These are phyloP conservation scores for Ettlia oleoabundans DNA, from an alignment of 139 green algal species.

Conservation along the genomic window DNA sequence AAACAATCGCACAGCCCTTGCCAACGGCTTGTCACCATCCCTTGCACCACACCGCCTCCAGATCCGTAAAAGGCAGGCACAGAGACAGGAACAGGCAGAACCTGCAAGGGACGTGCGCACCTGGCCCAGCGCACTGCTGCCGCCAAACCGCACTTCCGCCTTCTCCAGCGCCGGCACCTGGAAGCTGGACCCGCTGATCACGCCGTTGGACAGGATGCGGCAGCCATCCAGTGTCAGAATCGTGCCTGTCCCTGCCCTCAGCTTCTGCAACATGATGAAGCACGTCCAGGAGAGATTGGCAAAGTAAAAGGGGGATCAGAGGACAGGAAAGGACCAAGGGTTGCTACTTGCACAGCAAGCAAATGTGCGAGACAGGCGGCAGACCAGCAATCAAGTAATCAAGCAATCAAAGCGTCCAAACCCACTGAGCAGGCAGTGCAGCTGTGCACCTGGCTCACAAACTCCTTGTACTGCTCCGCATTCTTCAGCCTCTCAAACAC, in stretches of 20 bases:
- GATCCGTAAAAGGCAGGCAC: not conserved
- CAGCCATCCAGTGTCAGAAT: constrained; percentile 68
- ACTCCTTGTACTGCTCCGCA: constrained; percentile 63
- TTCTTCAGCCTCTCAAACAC: constrained; percentile 71
- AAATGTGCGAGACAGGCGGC: too few species aligned
- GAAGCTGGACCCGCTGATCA: constrained; percentile 64
- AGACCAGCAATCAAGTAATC: not conserved
- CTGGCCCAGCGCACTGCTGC: not conserved
- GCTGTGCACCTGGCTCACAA: constrained; percentile 48
- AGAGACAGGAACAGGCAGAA: not conserved
- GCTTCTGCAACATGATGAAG: constrained; percentile 21
- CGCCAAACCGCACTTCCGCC: constrained; percentile 55
- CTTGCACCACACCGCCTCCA: not conserved
- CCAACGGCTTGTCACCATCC: too few species aligned
- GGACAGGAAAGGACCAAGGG: too few species aligned
- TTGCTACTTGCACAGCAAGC: too few species aligned
- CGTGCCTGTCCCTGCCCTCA: constrained; percentile 44
- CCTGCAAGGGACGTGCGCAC: not conserved
- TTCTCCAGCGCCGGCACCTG: constrained; percentile 47
- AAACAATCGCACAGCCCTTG: too few species aligned
- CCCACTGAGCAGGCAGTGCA: not conserved
- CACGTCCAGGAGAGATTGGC: not conserved
- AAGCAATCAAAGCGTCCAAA: not conserved
- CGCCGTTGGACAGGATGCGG: constrained; percentile 61
- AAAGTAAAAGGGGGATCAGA: too few species aligned